Base-by-base conservation (phyloP, 495 filamentous ascomycete species). In the Talaromyces thailandensis region DNA sequence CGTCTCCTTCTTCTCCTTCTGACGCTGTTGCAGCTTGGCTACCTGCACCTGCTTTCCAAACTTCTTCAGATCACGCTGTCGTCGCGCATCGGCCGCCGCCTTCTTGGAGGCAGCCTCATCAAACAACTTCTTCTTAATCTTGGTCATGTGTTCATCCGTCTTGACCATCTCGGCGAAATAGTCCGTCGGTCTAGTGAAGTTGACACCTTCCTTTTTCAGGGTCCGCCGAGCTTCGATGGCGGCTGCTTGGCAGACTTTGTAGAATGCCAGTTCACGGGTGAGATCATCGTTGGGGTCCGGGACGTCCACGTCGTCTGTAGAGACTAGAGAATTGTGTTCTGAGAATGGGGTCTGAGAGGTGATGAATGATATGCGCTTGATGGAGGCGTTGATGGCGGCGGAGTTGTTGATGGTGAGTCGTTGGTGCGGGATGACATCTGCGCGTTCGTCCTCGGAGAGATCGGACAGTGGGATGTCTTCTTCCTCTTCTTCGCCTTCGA, bases 101-200 rank as follows among this genome's bases (percentile, higher is more conserved):
- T 96, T 96, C 82, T 94, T 96, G 57, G 81, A 77, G 31, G 93
- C 90, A 9, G 93, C 94, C 73, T 93, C 92, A 65, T 97, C 93
- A 63, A 93, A 82, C 69, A 98, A 79, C 82, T 95, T 96, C 73
- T 86, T 84, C 82, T 94, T 95, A 74, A 98, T 91, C 79, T 87
- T 88, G 67, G 89, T 88, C 94, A 98, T 98, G 71, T 96, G 95
- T 79, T 95, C 93, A 76, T 98, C 95, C 69, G 86, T 90, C 82
- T 97, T 96, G 64, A 97, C 85, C 90, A 96, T 98, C 81, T 98
- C 94, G 26, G 94, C 94, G 68, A 98, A 98, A 78, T 95, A 98
- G 75, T 98, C 94, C 32, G 81, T 85, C 7, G 94, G 94, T 4
- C 94, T 84, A 5, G 90, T 87, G 77, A 98, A 98, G 7, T 87